phyloP scores from a whole-genome alignment of 768 basidiomycete species.

The Suillus cothurnatus region DNA sequence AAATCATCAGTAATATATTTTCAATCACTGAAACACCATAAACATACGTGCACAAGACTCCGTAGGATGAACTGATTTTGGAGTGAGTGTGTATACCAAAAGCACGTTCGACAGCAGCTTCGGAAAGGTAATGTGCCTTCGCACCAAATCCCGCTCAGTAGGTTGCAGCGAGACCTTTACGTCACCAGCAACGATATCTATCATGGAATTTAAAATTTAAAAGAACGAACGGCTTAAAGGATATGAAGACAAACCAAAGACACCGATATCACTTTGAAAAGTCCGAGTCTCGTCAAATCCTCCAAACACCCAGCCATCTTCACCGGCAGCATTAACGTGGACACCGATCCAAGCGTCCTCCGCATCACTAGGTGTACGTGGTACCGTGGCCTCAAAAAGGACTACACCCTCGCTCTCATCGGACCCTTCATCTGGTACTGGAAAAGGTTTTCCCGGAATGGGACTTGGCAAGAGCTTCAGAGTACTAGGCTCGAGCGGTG shows the following conservation, averaged over 20 bases:
- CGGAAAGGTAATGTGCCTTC: constrained; percentile 52
- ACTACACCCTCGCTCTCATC: constrained; percentile 79
- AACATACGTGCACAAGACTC: constrained; percentile 34
- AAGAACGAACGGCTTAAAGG: constrained; percentile 12
- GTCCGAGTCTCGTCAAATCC: constrained; percentile 44
- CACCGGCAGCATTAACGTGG: constrained; percentile 46
- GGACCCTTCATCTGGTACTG: constrained; percentile 64
- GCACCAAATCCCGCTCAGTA: constrained; percentile 36
- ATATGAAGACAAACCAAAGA: constrained; percentile 42
- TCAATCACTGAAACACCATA: neutral
- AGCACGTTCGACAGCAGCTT: constrained; percentile 60
- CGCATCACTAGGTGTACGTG: constrained; percentile 16
- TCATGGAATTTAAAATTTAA: constrained; percentile 12
- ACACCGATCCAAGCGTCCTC: constrained; percentile 53
- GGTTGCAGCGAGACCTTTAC: constrained; percentile 35
- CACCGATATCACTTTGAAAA: constrained; percentile 36
- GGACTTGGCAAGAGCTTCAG: constrained; percentile 70
- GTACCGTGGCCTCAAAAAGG: constrained; percentile 56
- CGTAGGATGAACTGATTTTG: constrained; percentile 24
- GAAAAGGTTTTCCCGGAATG: constrained; percentile 54
- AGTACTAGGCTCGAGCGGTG: constrained; percentile 42
- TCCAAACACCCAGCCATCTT: constrained; percentile 66
- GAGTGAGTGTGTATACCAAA: constrained; percentile 60
- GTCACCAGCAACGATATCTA: constrained; percentile 44
- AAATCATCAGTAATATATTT: constrained; percentile 11